Conservation (phyloP, 441 rosid genomes). For the Gossypium davidsonii region DNA sequence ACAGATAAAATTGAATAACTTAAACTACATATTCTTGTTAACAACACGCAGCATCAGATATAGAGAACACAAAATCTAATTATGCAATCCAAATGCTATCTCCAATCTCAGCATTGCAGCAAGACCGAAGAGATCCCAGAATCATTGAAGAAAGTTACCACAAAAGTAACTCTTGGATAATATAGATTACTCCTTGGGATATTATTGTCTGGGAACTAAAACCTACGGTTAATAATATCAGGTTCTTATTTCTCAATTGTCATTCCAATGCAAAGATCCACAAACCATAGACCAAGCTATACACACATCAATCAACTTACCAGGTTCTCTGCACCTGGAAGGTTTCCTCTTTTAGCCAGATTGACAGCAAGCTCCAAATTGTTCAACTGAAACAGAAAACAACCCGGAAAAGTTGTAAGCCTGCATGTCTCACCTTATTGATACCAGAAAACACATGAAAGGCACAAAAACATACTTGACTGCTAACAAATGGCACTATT, state of each 20-base stretch:
- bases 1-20: background rate
- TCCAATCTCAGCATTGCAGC: background rate
- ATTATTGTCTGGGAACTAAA: background rate
- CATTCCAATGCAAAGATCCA: background rate
- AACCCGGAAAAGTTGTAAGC: slow-evolving; percentile 13
- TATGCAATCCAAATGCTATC: background rate
- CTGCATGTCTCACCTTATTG: background rate
- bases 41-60: background rate
- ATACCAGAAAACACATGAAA: background rate
- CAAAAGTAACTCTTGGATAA: background rate
- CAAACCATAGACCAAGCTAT: background rate
- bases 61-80: background rate
- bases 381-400: slow-evolving; percentile 49
- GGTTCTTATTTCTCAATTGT: background rate
- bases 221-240: background rate
- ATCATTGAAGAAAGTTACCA: background rate
- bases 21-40: background rate
- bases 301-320: slow-evolving; percentile 32
- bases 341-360: slow-evolving; percentile 92
- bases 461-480: slow-evolving; percentile 58
- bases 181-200: background rate
- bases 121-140: background rate
- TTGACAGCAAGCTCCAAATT: slow-evolving; percentile 90
- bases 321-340: slow-evolving; percentile 89
- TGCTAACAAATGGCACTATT: slow-evolving; percentile 90